phyloP scores from a whole-genome alignment of 2,329 filamentous ascomycete genomes.

The Epichloe gansuensis region DNA sequence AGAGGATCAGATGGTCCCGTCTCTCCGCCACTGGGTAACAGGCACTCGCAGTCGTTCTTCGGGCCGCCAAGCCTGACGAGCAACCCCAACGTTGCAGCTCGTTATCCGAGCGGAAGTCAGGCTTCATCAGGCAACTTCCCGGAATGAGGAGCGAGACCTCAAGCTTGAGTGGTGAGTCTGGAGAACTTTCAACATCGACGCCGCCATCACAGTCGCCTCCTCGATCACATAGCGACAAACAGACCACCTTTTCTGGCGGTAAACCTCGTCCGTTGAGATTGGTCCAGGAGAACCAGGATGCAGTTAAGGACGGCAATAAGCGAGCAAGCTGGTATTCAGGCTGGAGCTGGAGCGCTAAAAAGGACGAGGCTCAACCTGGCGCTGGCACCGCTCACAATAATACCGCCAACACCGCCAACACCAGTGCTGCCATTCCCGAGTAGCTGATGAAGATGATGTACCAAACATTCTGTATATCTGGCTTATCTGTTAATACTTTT shows the following conservation, averaged over 20 bases:
- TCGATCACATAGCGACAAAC: slow-evolving; percentile 37
- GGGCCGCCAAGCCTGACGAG: slow-evolving; percentile 33
- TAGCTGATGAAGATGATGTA: slow-evolving; percentile 9
- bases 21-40: slow-evolving; percentile 45
- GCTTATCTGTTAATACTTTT: not conserved
- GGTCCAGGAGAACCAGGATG: slow-evolving; percentile 63
- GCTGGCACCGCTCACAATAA: slow-evolving; percentile 16
- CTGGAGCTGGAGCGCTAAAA: slow-evolving; percentile 39
- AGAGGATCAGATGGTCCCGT: slow-evolving; percentile 55
- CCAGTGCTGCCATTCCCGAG: slow-evolving; percentile 24
- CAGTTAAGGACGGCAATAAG: slow-evolving; percentile 38
- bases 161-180: slow-evolving; percentile 57
- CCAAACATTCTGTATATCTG: not conserved
- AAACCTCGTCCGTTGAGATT: slow-evolving; percentile 78
- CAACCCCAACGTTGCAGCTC: slow-evolving; percentile 37
- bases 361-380: slow-evolving; percentile 28
- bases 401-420: slow-evolving; percentile 17
- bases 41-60: slow-evolving; percentile 55
- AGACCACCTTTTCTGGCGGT: slow-evolving; percentile 46
- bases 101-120: slow-evolving; percentile 39
- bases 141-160: slow-evolving; percentile 56
- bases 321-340: slow-evolving; percentile 52
- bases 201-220: slow-evolving; percentile 43
- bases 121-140: slow-evolving; percentile 50
- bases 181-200: slow-evolving; percentile 32